phyloP scores from a whole-genome alignment of 202 grass and related monocot species.

The Setaria italica region DNA sequence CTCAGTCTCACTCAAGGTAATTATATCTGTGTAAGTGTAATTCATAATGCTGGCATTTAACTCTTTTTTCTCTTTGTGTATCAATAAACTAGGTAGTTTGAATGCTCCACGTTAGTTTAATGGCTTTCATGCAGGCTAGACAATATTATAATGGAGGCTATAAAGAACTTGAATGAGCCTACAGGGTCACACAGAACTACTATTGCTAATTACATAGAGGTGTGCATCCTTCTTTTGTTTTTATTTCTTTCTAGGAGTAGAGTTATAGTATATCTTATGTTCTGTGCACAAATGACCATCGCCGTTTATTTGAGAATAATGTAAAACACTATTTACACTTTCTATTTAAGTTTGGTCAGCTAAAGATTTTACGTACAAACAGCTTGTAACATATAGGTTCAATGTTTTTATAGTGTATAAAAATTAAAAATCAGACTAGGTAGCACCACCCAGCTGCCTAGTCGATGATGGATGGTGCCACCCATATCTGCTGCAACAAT shows the following conservation, averaged over 20 bases:
- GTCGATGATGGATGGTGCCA: not conserved
- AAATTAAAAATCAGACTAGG: not conserved
- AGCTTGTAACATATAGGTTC: not conserved
- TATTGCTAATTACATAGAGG: conserved; percentile 85
- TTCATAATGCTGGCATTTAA: not conserved
- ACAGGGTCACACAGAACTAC: conserved; percentile 82
- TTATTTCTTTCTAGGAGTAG: conserved; percentile 1
- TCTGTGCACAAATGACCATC: not conserved
- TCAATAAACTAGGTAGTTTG: conserved; percentile 8
- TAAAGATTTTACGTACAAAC: conserved; percentile 23
- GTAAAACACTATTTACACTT: conserved; percentile 5
- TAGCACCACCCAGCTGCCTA: not conserved
- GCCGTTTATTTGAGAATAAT: not conserved
- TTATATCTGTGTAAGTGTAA: not conserved
- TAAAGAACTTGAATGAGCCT: conserved; percentile 90
- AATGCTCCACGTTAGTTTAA: conserved; percentile 22
- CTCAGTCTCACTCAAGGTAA: conserved; percentile 68
- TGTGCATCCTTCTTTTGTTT: conserved; percentile 38
- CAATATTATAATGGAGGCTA: conserved; percentile 84
- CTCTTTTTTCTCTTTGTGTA: not conserved
- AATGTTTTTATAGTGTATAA: conserved; percentile 2
- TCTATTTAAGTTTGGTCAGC: conserved; percentile 9
- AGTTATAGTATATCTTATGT: conserved; percentile 3
- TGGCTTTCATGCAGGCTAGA: conserved; percentile 73
- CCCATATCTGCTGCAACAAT: not conserved